phyloP scores from a whole-genome alignment of 2,329 filamentous ascomycete genomes.

The Mycosphaerella sp. region DNA sequence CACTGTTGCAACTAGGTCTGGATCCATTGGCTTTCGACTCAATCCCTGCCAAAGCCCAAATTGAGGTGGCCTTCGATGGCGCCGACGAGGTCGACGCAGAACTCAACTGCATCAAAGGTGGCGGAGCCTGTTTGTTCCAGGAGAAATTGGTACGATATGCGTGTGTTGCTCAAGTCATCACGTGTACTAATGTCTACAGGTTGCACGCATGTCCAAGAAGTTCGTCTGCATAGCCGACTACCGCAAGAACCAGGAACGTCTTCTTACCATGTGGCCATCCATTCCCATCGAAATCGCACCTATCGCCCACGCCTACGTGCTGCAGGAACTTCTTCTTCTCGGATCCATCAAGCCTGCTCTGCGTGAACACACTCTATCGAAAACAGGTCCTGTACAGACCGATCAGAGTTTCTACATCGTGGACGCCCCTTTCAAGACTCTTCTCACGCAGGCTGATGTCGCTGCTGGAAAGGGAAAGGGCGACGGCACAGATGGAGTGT shows the following conservation, averaged over 20 bases:
- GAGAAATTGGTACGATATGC: slow-evolving; percentile 62
- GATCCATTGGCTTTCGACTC: slow-evolving; percentile 71
- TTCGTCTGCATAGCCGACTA: slow-evolving; percentile 56
- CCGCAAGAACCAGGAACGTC: slow-evolving; percentile 73
- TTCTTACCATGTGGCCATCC: slow-evolving; percentile 69
- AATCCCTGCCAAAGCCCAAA: slow-evolving; percentile 55
- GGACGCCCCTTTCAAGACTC: slow-evolving; percentile 74
- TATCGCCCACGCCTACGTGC: slow-evolving; percentile 69
- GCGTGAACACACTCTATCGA: slow-evolving; percentile 64
- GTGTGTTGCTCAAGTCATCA: slow-evolving; percentile 61
- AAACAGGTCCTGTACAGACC: slow-evolving; percentile 76
- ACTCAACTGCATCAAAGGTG: slow-evolving; percentile 95
- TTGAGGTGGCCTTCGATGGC: slow-evolving; percentile 93
- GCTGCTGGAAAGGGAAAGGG: slow-evolving; percentile 32
- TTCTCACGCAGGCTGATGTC: slow-evolving; percentile 59
- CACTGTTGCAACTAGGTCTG: slow-evolving; percentile 42
- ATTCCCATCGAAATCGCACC: slow-evolving; percentile 94
- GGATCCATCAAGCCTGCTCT: slow-evolving; percentile 66
- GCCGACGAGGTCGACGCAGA: slow-evolving; percentile 95
- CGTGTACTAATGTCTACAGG: neutral
- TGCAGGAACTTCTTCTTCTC: slow-evolving; percentile 63
- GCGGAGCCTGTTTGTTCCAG: slow-evolving; percentile 94
- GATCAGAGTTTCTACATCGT: slow-evolving; percentile 87
- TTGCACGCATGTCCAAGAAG: slow-evolving; percentile 22
- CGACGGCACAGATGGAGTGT: slow-evolving; percentile 51